These are phyloP conservation scores for Blepharisma japonicum DNA, from an alignment of 73 alveolate species.

Conservation along the genomic window DNA sequence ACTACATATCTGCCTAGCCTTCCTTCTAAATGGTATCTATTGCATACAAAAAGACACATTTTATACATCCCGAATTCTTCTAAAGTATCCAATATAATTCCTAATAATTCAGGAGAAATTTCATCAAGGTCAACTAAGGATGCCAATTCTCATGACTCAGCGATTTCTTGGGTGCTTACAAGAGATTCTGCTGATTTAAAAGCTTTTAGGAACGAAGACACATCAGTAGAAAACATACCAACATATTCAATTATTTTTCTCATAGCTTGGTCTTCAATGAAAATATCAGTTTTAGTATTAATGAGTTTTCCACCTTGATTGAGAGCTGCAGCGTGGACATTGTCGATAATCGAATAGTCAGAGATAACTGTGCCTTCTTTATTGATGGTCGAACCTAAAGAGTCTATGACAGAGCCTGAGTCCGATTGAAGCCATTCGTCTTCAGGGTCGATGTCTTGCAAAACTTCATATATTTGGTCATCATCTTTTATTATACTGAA, in stretches of 20 bases:
- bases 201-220: slow-evolving; percentile 46
- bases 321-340: slow-evolving; percentile 24
- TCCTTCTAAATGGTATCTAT: slow-evolving; percentile 73
- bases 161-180: slow-evolving; percentile 25
- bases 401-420: slow-evolving; percentile 5
- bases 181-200: slow-evolving; percentile 63
- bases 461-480: too few species aligned
- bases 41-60: slow-evolving; percentile 83
- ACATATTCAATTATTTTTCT: slow-evolving; percentile 74
- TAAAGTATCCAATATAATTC: slow-evolving; percentile 71
- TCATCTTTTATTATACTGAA: too few species aligned
- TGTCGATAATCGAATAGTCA: slow-evolving; percentile 17
- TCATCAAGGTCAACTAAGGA: slow-evolving; percentile 73
- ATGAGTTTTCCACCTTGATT: slow-evolving; percentile 39
- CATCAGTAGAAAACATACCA: slow-evolving; percentile 77
- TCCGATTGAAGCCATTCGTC: slow-evolving; percentile 29
- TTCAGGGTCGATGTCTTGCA: background rate
- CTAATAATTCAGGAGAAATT: slow-evolving; percentile 61
- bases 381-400: background rate
- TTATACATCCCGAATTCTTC: slow-evolving; percentile 77
- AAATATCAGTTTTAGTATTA: slow-evolving; percentile 66
- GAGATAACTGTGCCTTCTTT: background rate
- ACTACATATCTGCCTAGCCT: slow-evolving; percentile 71
- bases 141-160: slow-evolving; percentile 44
- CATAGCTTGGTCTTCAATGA: slow-evolving; percentile 75